Percentiles rank a stretch among this genome's conserved stretches.
Conservation (phyloP, 1,284 basidiomycete genomes). For the Pseudozyma hubeiensis region DNA sequence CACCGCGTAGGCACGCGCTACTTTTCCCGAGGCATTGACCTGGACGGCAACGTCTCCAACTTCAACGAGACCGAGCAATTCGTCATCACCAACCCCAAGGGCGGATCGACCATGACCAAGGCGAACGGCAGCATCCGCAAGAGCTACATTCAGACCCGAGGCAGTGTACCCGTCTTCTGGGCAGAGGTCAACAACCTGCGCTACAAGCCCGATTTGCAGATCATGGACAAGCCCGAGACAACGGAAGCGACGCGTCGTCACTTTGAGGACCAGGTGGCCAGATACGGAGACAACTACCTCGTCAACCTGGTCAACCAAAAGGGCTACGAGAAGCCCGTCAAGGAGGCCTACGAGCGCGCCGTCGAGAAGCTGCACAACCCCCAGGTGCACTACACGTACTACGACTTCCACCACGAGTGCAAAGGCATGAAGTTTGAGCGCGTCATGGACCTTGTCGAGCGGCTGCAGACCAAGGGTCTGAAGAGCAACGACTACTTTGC, state of each 20-base stretch:
- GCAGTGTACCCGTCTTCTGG: conserved; percentile 95
- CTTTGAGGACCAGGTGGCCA: conserved; percentile 78
- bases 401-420: conserved; percentile 98
- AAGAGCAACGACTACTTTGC: conserved; percentile 69
- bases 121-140: conserved; percentile 76
- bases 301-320: conserved; percentile 96
- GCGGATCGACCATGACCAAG: conserved; percentile 56
- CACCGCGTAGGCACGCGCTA: conserved; percentile 96
- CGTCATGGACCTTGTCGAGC: conserved; percentile 84
- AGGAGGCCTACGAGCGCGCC: conserved; percentile 90
- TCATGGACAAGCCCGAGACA: conserved; percentile 91
- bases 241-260: conserved; percentile 80
- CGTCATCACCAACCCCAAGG: conserved; percentile 72
- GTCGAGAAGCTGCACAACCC: conserved; percentile 75
- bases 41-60: conserved; percentile 72
- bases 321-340: conserved; percentile 92
- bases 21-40: conserved; percentile 92
- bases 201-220: conserved; percentile 95
- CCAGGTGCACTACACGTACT: conserved; percentile 89
- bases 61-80: conserved; percentile 73
- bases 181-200: conserved; percentile 94
- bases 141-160: conserved; percentile 84
- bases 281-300: conserved; percentile 84
- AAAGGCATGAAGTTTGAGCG: conserved; percentile 94
- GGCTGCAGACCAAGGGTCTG: conserved; percentile 78